Conservation (phyloP, 164 flowering plant species). For the Liriodendron chinense region DNA sequence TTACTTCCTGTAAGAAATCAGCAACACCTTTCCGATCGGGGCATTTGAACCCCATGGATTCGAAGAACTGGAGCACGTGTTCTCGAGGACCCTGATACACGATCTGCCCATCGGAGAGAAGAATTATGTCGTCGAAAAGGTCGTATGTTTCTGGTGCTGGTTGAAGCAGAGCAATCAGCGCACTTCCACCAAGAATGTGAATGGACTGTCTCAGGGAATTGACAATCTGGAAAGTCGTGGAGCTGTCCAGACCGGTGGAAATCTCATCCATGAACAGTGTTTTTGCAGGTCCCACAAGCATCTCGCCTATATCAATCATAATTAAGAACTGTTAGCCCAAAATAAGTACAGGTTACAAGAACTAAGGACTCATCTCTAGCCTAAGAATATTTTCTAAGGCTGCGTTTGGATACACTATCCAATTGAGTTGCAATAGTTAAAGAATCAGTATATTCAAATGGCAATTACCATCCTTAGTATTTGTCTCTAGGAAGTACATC, state of each 20-base stretch:
- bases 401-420: too few species aligned
- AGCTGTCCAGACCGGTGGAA: constrained; percentile 80
- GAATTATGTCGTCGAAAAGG: constrained; percentile 74
- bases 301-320: constrained; percentile 44
- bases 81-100: constrained; percentile 79
- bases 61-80: constrained; percentile 57
- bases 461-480: too few species aligned
- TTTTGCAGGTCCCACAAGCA: constrained; percentile 76
- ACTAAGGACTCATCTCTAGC: too few species aligned
- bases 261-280: constrained; percentile 87
- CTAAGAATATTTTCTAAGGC: too few species aligned
- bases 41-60: constrained; percentile 62
- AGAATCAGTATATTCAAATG: too few species aligned
- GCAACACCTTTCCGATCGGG: constrained; percentile 72
- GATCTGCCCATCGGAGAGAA: constrained; percentile 64
- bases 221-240: constrained; percentile 73
- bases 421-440: too few species aligned
- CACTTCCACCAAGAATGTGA: constrained; percentile 61
- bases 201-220: constrained; percentile 50
- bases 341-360: too few species aligned
- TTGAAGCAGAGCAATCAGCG: constrained; percentile 74
- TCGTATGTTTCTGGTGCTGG: constrained; percentile 84
- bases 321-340: background rate
- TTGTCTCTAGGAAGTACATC: too few species aligned
- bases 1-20: constrained; percentile 72